phyloP scores from a whole-genome alignment of 73 alveolate species.

The Tetrahymena borealis region DNA sequence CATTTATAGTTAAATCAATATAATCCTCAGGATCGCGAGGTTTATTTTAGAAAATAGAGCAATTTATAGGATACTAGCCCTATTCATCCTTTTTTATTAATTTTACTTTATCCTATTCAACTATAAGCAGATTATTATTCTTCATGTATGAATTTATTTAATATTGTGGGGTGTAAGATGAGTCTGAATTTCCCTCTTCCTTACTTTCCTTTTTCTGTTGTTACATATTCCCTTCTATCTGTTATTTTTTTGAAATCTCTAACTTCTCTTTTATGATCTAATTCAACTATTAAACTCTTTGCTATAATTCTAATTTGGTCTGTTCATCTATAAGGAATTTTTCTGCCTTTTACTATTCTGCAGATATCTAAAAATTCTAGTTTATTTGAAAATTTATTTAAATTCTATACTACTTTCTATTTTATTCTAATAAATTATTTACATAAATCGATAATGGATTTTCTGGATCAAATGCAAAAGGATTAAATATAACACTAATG shows the following conservation, averaged over 20 bases:
- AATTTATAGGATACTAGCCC: neutral
- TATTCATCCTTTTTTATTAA: neutral
- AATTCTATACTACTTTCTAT: too few species aligned
- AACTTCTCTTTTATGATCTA: too few species aligned
- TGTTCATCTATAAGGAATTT: too few species aligned
- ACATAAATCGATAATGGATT: neutral
- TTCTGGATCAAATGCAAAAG: neutral
- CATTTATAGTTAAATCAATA: neutral
- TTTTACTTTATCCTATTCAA: neutral
- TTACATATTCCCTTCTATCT: too few species aligned
- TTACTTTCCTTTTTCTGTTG: neutral
- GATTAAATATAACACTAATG: neutral
- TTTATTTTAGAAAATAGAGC: neutral
- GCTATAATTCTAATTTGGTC: too few species aligned
- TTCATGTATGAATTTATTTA: neutral
- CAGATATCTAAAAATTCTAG: too few species aligned
- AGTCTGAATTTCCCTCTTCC: neutral
- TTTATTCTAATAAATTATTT: neutral
- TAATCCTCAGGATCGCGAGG: neutral
- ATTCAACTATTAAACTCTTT: too few species aligned
- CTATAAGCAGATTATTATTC: neutral
- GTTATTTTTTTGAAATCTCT: too few species aligned
- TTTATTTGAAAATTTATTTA: too few species aligned
- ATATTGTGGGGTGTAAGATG: neutral
- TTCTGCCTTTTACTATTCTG: too few species aligned